These are phyloP conservation scores for Phytophthora pini DNA, from an alignment of 352 stramenopile species.

Conservation along the genomic window DNA sequence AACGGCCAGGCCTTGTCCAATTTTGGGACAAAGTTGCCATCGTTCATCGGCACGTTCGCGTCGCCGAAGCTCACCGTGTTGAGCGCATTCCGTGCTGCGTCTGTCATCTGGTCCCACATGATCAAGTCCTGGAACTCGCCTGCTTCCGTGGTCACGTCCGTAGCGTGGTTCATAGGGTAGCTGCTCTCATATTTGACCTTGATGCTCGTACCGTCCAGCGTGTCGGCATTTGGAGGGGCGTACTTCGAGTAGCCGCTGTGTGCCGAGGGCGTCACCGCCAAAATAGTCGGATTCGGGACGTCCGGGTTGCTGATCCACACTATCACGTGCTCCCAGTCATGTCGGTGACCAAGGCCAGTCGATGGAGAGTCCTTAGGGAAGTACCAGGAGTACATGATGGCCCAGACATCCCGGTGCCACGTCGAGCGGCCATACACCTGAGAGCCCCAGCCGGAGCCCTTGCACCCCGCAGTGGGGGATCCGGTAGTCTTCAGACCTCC, in stretches of 20 bases:
- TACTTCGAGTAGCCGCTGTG: conserved; percentile 38
- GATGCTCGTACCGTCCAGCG: conserved; percentile 23
- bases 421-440: conserved; percentile 29
- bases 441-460: conserved; percentile 27
- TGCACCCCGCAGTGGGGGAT: conserved; percentile 25
- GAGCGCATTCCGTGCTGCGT: conserved; percentile 27
- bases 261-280: conserved; percentile 27
- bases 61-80: conserved; percentile 34
- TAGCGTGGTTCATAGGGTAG: conserved; percentile 26
- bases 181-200: conserved; percentile 30
- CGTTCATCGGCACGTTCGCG: conserved; percentile 35
- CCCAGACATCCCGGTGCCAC: conserved; percentile 29
- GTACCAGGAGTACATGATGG: conserved; percentile 49
- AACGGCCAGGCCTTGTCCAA: conserved; percentile 24
- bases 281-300: conserved; percentile 12
- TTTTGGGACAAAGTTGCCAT: conserved; percentile 35
- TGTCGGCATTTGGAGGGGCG: conserved; percentile 19
- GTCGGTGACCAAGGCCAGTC: conserved; percentile 25
- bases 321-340: conserved; percentile 46
- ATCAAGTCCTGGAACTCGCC: conserved; percentile 36
- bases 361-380: conserved; percentile 46
- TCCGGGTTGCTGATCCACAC: conserved; percentile 34
- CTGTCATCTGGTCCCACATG: conserved; percentile 31
- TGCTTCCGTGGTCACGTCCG: conserved; percentile 15
- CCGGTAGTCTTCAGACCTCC: conserved; percentile 8